A percentile compares a stretch with the other conserved stretches of the same genome.
These are phyloP conservation scores for Coelastrella sp. DNA, from an alignment of 139 green algal species.

Conservation along the genomic window DNA sequence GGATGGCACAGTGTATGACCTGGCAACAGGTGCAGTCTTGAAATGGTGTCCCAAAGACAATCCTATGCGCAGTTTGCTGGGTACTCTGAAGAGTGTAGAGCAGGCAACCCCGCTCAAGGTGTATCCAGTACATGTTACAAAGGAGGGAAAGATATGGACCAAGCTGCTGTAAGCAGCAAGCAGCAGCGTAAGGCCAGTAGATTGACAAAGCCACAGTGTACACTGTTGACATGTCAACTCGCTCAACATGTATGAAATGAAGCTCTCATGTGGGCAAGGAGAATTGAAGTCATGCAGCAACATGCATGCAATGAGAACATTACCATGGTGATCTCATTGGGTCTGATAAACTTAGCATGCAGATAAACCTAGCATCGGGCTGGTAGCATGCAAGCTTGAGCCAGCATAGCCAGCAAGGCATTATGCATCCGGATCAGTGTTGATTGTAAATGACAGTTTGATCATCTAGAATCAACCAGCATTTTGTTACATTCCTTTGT, in stretches of 20 bases:
- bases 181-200: neutral
- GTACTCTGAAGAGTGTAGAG: slow-evolving; percentile 26
- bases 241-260: too few species aligned
- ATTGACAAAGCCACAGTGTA: neutral
- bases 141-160: slow-evolving; percentile 30
- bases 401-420: too few species aligned
- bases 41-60: slow-evolving; percentile 50
- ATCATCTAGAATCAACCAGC: too few species aligned
- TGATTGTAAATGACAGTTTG: too few species aligned
- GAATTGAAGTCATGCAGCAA: neutral
- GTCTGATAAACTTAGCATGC: too few species aligned
- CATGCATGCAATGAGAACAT: neutral
- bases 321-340: neutral
- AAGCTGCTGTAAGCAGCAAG: slow-evolving; percentile 24
- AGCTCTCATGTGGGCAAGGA: neutral
- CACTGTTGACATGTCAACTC: neutral
- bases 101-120: slow-evolving; percentile 9
- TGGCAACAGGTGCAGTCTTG: slow-evolving; percentile 38
- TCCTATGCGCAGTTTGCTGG: slow-evolving; percentile 37
- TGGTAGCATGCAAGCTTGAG: too few species aligned
- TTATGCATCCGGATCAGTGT: too few species aligned
- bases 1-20: slow-evolving; percentile 41
- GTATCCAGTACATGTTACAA: slow-evolving; percentile 46
- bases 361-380: too few species aligned
- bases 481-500: too few species aligned